Evolutionary conservation across 257 asterid genomes (phyloP).

Genomic region (Nicotiana knightiana): DNA sequence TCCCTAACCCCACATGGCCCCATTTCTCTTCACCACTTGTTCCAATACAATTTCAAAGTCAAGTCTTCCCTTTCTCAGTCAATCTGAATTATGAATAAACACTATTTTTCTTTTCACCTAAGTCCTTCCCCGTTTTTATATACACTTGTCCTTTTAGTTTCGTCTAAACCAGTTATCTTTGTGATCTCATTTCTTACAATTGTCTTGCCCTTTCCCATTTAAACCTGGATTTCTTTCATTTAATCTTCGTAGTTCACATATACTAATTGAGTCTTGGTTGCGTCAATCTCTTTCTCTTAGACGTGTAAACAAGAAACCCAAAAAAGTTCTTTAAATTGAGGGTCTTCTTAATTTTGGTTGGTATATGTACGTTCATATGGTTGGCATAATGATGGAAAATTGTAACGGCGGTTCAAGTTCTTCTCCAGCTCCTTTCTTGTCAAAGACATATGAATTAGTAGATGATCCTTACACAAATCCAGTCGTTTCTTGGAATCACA

Average conservation of each 20-base stretch:
- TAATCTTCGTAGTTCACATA: background rate
- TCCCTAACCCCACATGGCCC: background rate
- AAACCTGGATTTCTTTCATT: background rate
- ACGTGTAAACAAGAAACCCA: no score
- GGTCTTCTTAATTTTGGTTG: background rate
- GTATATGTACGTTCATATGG: background rate
- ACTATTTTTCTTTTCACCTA: background rate
- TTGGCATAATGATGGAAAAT: slow-evolving; percentile 49
- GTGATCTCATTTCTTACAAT: background rate
- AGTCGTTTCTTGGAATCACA: slow-evolving; percentile 73
- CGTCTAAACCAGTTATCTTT: background rate
- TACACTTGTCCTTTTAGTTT: background rate
- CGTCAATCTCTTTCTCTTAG: no score
- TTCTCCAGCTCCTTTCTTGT: slow-evolving; percentile 82
- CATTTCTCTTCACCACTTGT: background rate
- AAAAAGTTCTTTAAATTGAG: no score
- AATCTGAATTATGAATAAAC: slow-evolving; percentile 7
- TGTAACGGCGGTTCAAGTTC: slow-evolving; percentile 51
- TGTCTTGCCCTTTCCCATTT: background rate
- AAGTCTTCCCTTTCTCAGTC: slow-evolving; percentile 11
- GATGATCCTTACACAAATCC: slow-evolving; percentile 53
- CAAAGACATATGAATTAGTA: slow-evolving; percentile 85
- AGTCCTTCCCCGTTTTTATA: background rate
- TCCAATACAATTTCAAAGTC: slow-evolving; percentile 7
- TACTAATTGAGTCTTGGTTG: background rate